Evolutionary conservation across 768 basidiomycete genomes (phyloP), one percentile per base, ranked within the genome.

Genomic region (Kwoniella newhampshirensis): DNA sequence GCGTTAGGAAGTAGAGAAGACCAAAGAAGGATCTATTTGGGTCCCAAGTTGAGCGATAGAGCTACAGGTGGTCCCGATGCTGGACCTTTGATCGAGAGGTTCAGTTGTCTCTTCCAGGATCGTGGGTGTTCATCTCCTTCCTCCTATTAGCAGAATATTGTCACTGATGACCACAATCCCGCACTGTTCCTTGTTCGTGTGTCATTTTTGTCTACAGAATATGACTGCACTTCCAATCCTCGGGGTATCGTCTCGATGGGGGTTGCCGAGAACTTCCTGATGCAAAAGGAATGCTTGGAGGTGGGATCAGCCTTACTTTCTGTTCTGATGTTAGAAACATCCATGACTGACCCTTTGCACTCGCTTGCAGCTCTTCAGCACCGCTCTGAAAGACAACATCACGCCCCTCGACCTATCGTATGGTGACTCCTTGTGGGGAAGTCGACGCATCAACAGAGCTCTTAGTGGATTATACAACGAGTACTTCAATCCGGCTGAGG

Each of bases 251-350:
- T 75, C 5, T 73, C 71, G 1, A 49, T 75, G 57, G 63, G 59
- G 54, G 70, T 75, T 9, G 71, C 74, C 5, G 74, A 73, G 57
- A 73, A 75, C 44, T 68, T 70, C 53, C 50, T 75, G 44, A 71
- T 71, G 63, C 59, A 70, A 52, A 60, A 66, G 21, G 68, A 70
- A 52, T 70, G 68, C 55, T 43, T 64, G 26, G 62, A 66, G 54
- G 63, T 69, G n/a, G 44, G 60, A n/a, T 61, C 30, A 17, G 6
- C 3, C 25, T 32, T 21, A n/a, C 26, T n/a, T 20, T 20, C 17
- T 36, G 28, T 30, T 7, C 21, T 15, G 13, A 37, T 15, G 26
- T 18, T 13, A 6, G 7, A 32, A 6, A 6, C 32, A 13, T 13
- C 6, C 30, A 41, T 59, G 35, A 58, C 54, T 37, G 25, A 58